phyloP scores from a whole-genome alignment of 2,329 filamentous ascomycete genomes.

The Fusarium solani-melongenae region DNA sequence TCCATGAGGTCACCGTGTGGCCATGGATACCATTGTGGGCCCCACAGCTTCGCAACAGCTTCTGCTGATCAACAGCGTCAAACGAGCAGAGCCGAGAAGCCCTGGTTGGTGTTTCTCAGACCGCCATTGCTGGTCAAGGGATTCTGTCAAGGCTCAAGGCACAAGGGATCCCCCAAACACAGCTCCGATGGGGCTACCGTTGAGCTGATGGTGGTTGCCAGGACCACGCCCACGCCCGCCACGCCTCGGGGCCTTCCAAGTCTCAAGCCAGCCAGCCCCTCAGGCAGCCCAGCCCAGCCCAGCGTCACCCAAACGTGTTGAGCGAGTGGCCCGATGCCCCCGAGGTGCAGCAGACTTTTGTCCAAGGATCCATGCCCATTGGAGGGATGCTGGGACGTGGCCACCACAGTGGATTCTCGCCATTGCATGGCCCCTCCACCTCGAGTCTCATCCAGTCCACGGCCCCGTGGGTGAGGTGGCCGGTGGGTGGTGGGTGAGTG shows the following conservation, averaged over 20 bases:
- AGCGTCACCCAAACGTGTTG: constrained; percentile 22
- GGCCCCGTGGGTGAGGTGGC: constrained; percentile 34
- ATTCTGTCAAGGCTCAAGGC: constrained; percentile 17
- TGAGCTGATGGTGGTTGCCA: constrained; percentile 36
- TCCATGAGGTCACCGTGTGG: constrained; percentile 43
- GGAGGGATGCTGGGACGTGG: constrained; percentile 38
- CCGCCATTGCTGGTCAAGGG: constrained; percentile 30
- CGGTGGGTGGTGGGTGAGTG: constrained; percentile 13
- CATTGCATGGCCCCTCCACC: constrained; percentile 42
- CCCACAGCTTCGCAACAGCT: constrained; percentile 33
- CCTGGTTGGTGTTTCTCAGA: constrained; percentile 20
- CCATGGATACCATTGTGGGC: constrained; percentile 31
- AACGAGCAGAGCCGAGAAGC: constrained; percentile 10
- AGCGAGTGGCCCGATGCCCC: constrained; percentile 40
- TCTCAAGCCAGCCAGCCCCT: constrained; percentile 13
- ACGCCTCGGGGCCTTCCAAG: background rate
- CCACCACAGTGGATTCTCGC: constrained; percentile 39
- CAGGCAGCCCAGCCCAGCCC: constrained; percentile 18
- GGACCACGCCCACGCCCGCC: constrained; percentile 29
- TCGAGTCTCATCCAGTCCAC: constrained; percentile 40
- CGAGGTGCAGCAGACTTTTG: constrained; percentile 44
- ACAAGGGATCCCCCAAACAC: constrained; percentile 29
- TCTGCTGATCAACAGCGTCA: constrained; percentile 26
- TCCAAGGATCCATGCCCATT: constrained; percentile 39
- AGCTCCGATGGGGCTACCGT: constrained; percentile 36